A percentile compares a stretch with the other conserved stretches of the same genome.
These are phyloP conservation scores for Chenopodium suecicum DNA, from an alignment of 148 eudicot species.

Conservation along the genomic window DNA sequence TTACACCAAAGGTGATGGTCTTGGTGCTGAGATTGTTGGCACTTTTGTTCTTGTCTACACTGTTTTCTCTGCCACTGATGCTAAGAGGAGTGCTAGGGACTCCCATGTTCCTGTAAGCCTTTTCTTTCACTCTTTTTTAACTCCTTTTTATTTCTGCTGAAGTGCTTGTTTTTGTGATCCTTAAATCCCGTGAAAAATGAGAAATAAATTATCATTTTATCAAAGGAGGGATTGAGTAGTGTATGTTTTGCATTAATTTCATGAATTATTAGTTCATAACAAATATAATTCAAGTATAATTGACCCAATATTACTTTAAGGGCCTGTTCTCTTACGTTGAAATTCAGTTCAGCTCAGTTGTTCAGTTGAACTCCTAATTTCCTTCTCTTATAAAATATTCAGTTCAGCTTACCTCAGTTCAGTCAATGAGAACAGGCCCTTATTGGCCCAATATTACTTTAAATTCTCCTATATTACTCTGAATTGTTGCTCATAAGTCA, in stretches of 20 bases:
- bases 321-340: too few species aligned
- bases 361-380: too few species aligned
- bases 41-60: slow-evolving; percentile 48
- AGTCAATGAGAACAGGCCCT: too few species aligned
- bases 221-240: too few species aligned
- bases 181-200: too few species aligned
- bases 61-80: slow-evolving; percentile 50
- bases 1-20: slow-evolving; percentile 50
- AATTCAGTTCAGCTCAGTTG: too few species aligned
- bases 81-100: slow-evolving; percentile 52
- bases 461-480: too few species aligned
- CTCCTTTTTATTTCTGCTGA: not conserved
- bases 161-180: too few species aligned
- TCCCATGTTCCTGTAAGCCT: slow-evolving; percentile 51
- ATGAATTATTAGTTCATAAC: not conserved
- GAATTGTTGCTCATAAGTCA: too few species aligned
- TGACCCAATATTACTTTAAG: not conserved
- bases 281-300: not conserved
- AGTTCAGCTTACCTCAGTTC: too few species aligned
- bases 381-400: too few species aligned
- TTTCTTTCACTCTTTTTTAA: not conserved
- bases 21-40: slow-evolving; percentile 51
- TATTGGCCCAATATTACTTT: not conserved
- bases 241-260: not conserved
- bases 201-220: too few species aligned